phyloP scores from a whole-genome alignment of 1,284 basidiomycete species.

The Entoloma clypeatum region DNA sequence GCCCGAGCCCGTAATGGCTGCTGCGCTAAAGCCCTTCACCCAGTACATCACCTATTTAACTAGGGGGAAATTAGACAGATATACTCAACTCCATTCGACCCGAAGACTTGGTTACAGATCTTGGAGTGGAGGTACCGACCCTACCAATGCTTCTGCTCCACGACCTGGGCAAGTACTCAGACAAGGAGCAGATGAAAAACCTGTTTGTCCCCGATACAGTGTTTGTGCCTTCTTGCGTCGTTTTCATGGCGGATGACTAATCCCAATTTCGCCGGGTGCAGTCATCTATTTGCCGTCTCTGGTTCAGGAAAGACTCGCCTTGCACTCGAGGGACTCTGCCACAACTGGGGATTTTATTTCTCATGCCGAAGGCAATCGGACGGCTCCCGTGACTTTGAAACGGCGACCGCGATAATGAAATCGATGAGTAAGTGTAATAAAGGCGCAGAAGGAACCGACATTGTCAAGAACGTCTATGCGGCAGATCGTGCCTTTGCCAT shows the following conservation, averaged over 20 bases:
- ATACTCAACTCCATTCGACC: too few species aligned
- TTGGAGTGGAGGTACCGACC: conserved; percentile 4
- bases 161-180: conserved; percentile 9
- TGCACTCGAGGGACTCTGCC: conserved; percentile 35
- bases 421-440: conserved; percentile 8
- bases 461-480: conserved; percentile 1
- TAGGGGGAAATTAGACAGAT: too few species aligned
- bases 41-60: too few species aligned
- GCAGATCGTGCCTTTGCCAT: conserved; percentile 15
- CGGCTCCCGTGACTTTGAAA: conserved; percentile 13
- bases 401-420: conserved; percentile 9
- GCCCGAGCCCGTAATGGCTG: conserved; percentile 2
- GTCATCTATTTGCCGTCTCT: conserved; percentile 34
- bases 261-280: too few species aligned
- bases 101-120: too few species aligned
- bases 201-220: conserved; percentile 10
- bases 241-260: background rate
- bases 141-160: conserved; percentile 13
- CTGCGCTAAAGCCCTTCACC: too few species aligned
- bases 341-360: conserved; percentile 39
- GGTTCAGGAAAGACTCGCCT: conserved; percentile 38
- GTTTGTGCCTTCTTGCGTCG: too few species aligned
- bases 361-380: conserved; percentile 20
- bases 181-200: conserved; percentile 1
- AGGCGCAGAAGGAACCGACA: background rate